phyloP scores from a whole-genome alignment of 176 grass and related monocot species.

The Zizania latifolia region DNA sequence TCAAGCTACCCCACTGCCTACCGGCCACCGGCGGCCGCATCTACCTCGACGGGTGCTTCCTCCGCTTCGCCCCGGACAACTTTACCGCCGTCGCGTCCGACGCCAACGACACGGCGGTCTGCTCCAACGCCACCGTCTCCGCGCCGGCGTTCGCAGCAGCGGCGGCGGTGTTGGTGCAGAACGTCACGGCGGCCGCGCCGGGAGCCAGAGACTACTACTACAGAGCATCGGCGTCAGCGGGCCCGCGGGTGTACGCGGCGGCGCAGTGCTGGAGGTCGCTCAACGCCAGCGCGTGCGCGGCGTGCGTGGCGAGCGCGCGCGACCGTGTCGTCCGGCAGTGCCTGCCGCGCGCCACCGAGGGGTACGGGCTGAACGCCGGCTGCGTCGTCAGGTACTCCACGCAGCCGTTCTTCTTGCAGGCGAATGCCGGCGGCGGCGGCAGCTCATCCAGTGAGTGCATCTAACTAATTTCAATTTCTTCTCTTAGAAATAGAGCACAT shows the following conservation, averaged over 20 bases:
- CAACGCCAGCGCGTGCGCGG: constrained; percentile 53
- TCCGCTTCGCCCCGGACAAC: constrained; percentile 46
- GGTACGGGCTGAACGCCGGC: constrained; percentile 65
- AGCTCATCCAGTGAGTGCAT: constrained; percentile 42
- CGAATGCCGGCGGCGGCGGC: neutral
- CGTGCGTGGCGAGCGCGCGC: constrained; percentile 49
- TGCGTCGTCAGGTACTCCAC: constrained; percentile 84
- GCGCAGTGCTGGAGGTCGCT: constrained; percentile 86
- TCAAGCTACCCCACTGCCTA: constrained; percentile 71
- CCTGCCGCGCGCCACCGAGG: constrained; percentile 45
- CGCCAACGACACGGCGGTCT: constrained; percentile 39
- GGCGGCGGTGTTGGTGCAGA: constrained; percentile 26
- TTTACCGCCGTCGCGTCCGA: constrained; percentile 41
- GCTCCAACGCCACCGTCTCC: constrained; percentile 34
- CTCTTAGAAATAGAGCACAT: neutral
- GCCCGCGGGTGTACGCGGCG: constrained; percentile 45
- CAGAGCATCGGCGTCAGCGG: neutral
- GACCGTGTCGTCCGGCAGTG: constrained; percentile 27
- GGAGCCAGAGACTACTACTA: constrained; percentile 25
- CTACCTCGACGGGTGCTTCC: constrained; percentile 79
- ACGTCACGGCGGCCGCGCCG: constrained; percentile 47
- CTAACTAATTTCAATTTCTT: neutral
- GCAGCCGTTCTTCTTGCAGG: constrained; percentile 58
- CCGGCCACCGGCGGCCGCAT: constrained; percentile 47
- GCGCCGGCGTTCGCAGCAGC: constrained; percentile 13